Evolutionary conservation across 257 asterid species (phyloP), one percentile per base, ranked within the genome.

Genomic region (Paraleonurus japonicus): DNA sequence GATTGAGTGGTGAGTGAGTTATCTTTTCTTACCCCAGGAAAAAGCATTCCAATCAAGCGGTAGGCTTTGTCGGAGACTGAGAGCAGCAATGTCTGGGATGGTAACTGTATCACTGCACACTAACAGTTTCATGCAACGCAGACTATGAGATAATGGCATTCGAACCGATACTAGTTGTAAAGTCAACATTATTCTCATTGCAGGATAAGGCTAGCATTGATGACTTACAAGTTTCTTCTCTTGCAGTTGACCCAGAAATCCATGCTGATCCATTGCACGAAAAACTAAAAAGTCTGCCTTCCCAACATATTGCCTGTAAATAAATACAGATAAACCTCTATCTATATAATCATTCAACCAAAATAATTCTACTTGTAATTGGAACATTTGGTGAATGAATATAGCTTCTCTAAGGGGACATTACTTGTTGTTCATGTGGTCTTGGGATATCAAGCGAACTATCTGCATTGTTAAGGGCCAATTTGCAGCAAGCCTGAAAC

Each of bases 31-130:
- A 95, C 99, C 88, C 97, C 97, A 12, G 99, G 95, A 59, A 95
- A 88, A 76, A 92, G 91, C 94, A 89, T 85, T 78, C 99, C 99
- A 28, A 92, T 86, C 82, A 95, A 78, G 73, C 96, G 94, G 73
- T 77, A 79, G 1, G 92, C 93, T 82, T 82, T 92, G 72, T 92
- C 92, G 12, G 96, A 83, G 67, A 87, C 98, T 13, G 96, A 87
- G 54, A 95, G 88, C 72, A 92, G 81, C 83, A 95, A 48, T 32
- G 94, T 92, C 75, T 89, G 96, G 41, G 97, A 92, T 67, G 99
- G 97, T 63, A 95, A 82, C 79, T 88, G 92, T 76, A 95, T 92
- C 58, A 92, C 96, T 68, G 95, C 99, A 80, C 97, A 87, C 99
- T 92, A 60, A 66, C 63, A 81, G 53, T 61, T 35, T 16, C 43